phyloP scores from a whole-genome alignment of 108 stramenopile genomes.

The Fistulifera solaris region DNA sequence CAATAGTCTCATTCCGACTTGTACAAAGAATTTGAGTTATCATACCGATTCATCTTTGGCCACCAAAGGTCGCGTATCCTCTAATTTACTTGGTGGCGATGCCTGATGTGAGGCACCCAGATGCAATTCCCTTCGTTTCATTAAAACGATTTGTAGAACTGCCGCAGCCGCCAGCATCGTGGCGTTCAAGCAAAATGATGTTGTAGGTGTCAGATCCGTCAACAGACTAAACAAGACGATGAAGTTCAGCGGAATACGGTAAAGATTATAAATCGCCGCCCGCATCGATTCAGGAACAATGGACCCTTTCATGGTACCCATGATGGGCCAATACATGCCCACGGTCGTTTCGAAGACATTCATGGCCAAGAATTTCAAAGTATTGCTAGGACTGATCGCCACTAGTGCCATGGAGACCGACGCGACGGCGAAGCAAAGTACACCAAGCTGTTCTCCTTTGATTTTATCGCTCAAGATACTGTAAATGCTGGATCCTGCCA shows the following conservation, averaged over 20 bases:
- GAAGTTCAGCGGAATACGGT: constrained; percentile 87
- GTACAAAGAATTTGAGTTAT: no score
- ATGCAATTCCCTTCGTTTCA: constrained; percentile 21
- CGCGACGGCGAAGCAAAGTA: constrained; percentile 56
- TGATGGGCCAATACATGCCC: constrained; percentile 92
- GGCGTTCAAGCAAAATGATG: constrained; percentile 53
- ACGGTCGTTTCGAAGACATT: constrained; percentile 93
- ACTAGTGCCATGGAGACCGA: constrained; percentile 50
- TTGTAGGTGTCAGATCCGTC: constrained; percentile 57
- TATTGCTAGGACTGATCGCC: constrained; percentile 40
- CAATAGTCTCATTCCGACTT: no score
- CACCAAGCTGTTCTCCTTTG: constrained; percentile 56
- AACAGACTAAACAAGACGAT: constrained; percentile 88
- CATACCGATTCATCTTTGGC: no score
- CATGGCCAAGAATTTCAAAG: constrained; percentile 74
- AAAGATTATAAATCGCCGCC: constrained; percentile 93
- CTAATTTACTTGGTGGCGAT: no score
- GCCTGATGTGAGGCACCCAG: no score
- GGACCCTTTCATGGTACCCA: constrained; percentile 90
- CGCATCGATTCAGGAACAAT: constrained; percentile 92
- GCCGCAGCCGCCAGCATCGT: constrained; percentile 60
- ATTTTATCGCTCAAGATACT: constrained; percentile 55
- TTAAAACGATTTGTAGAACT: constrained; percentile 40
- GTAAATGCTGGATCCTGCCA: constrained; percentile 86
- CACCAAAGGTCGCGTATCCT: no score